Base-by-base conservation (phyloP, 371 early-diverging fungal genomes). In the Mortierella sp. region DNA sequence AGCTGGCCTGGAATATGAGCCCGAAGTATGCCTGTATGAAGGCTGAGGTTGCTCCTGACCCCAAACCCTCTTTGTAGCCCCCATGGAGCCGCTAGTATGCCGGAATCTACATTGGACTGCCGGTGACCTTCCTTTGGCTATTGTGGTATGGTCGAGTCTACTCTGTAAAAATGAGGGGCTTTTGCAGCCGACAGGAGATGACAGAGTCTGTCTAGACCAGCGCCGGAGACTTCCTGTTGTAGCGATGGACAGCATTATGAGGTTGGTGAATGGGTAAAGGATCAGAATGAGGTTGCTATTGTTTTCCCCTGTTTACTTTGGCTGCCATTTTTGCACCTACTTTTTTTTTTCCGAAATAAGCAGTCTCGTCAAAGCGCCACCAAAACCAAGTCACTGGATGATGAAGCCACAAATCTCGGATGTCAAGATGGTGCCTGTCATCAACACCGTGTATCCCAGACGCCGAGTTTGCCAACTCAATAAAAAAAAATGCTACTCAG, bases 201-300 rank as follows among this genome's bases (percentile, higher is more conserved):
- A 10, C 31, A 54, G 28, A 23, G n/a, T 23, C 34, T 31, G 54
- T 26, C 40, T 13, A 28, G 28, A n/a, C 43, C 59, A 63, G 47
- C 34, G 54, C 29, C 64, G 23, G 55, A 64, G 49, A 45, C 34
- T 62, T 26, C 47, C 47, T 43, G 72, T 65, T 23, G 51, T 23
- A 32, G 60, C 53, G 43, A 71, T 32, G 42, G 67, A 66, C 43
- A 76, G 72, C 76, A 70, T 76, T 69, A 28, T 69, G n/a, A 55
- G 35, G 19, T 8, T 7, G 10, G 28, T 53, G 23, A 45, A 66
- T 47, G 28, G 43, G 29, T 23, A 10, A 28, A 53, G 64, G 51
- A 53, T 49, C 34, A 22, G 51, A 22, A 32, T 64, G 26, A 22
- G 23, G 54, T 28, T 45, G 54, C 35, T 13, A 6, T 34, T 34